phyloP scores from a whole-genome alignment of 768 basidiomycete genomes.

The Rhodotorula graminis region DNA sequence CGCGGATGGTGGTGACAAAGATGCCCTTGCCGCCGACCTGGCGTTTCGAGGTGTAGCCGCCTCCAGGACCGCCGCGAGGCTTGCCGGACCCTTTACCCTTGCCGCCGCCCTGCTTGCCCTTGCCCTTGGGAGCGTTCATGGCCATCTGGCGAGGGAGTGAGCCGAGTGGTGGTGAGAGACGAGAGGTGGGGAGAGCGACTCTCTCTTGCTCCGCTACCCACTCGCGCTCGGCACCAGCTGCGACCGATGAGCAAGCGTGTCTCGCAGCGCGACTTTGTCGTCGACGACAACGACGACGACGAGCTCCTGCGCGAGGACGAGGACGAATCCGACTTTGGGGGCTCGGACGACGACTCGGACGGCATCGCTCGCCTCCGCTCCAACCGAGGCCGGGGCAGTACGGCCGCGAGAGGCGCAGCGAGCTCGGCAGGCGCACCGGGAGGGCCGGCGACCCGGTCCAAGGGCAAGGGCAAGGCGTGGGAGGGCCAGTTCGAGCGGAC shows the following conservation, averaged over 20 bases:
- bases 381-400: neutral
- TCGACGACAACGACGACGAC: conserved; percentile 12
- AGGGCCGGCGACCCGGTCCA: neutral
- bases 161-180: neutral
- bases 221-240: neutral
- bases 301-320: conserved; percentile 13
- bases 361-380: neutral
- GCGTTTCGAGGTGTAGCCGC: conserved; percentile 25
- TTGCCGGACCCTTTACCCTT: neutral
- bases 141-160: neutral
- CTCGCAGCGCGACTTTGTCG: conserved; percentile 7
- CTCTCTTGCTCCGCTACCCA: neutral
- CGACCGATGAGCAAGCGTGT: conserved; percentile 1
- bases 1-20: conserved; percentile 32
- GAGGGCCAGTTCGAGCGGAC: conserved; percentile 89
- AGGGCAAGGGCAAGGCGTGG: conserved; percentile 66
- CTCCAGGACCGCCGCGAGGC: neutral
- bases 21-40: conserved; percentile 36
- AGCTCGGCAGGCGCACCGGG: neutral
- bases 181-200: neutral
- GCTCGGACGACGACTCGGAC: neutral
- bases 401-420: neutral
- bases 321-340: conserved; percentile 13
- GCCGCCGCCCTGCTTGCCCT: conserved; percentile 3
- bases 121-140: neutral